Evolutionary conservation across 345 rosid species (phyloP).

Genomic region (Populus davidiana): DNA sequence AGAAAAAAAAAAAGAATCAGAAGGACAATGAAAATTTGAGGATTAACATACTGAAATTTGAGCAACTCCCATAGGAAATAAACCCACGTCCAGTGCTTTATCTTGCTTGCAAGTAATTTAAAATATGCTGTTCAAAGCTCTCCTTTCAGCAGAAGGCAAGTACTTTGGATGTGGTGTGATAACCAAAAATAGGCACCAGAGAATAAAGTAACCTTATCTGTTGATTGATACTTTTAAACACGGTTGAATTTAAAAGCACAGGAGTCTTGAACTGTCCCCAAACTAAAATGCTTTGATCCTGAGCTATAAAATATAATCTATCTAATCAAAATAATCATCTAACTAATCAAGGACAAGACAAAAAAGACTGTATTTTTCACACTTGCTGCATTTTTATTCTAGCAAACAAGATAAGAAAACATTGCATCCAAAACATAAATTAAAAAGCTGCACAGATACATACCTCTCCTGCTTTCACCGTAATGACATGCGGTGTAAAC

Average conservation of each 20-base stretch:
- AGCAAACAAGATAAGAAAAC: not conserved
- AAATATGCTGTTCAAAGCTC: not conserved
- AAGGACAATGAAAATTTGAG: not conserved
- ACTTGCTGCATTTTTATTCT: not conserved
- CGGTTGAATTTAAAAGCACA: not conserved
- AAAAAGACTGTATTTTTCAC: not conserved
- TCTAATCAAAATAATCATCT: not conserved
- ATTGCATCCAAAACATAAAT: not conserved
- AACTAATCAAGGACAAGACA: not conserved
- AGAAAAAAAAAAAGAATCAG: not conserved
- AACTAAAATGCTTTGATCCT: not conserved
- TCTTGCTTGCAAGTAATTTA: not conserved
- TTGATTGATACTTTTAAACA: not conserved
- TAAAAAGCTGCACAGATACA: conserved; percentile 9
- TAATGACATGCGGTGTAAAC: conserved; percentile 94
- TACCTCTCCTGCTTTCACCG: conserved; percentile 86
- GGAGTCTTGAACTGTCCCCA: not conserved
- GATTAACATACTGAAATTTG: not conserved
- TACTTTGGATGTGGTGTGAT: not conserved
- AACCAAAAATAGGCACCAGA: too few species aligned
- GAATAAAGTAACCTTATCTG: not conserved
- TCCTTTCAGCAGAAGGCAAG: not conserved
- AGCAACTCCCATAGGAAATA: not conserved
- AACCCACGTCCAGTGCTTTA: not conserved
- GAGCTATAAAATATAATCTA: not conserved